These are phyloP conservation scores for Sporothrix luriei DNA, from an alignment of 2,329 filamentous ascomycete genomes.

Conservation along the genomic window DNA sequence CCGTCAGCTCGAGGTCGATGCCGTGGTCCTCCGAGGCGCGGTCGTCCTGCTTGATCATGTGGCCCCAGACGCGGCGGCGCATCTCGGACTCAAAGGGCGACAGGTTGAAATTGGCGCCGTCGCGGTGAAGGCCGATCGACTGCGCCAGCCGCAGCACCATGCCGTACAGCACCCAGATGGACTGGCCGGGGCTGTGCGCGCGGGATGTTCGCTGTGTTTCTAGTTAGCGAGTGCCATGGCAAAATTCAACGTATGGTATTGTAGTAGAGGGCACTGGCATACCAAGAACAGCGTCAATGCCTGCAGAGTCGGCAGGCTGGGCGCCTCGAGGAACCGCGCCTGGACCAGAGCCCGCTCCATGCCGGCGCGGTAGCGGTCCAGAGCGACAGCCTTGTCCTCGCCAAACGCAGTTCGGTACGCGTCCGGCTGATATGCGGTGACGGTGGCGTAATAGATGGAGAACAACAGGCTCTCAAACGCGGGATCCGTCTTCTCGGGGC, in stretches of 20 bases:
- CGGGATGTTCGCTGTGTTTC: constrained; percentile 27
- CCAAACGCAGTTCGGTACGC: constrained; percentile 34
- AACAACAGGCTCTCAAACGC: constrained; percentile 36
- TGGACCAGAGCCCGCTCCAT: constrained; percentile 36
- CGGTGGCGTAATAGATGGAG: constrained; percentile 35
- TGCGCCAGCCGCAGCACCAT: constrained; percentile 36
- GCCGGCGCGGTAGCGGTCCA: constrained; percentile 34
- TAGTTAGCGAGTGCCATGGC: neutral
- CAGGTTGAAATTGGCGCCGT: constrained; percentile 47
- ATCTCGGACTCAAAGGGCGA: constrained; percentile 42
- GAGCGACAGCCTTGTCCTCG: constrained; percentile 32
- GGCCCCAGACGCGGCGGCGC: constrained; percentile 36
- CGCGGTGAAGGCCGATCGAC: constrained; percentile 38
- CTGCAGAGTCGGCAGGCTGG: constrained; percentile 35
- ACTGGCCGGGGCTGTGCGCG: constrained; percentile 34
- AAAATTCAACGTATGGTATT: neutral
- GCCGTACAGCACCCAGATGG: constrained; percentile 36
- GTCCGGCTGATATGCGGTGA: constrained; percentile 34
- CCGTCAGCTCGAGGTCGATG: constrained; percentile 40
- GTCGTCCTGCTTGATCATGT: constrained; percentile 33
- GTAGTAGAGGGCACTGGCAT: neutral
- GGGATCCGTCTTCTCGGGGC: constrained; percentile 16
- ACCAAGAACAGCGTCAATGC: constrained; percentile 35
- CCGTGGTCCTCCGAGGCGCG: constrained; percentile 57
- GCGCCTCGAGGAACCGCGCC: constrained; percentile 36